Evolutionary conservation across 2,329 filamentous ascomycete genomes (phyloP).

Genomic region (Ascochyta viciae-villosae): DNA sequence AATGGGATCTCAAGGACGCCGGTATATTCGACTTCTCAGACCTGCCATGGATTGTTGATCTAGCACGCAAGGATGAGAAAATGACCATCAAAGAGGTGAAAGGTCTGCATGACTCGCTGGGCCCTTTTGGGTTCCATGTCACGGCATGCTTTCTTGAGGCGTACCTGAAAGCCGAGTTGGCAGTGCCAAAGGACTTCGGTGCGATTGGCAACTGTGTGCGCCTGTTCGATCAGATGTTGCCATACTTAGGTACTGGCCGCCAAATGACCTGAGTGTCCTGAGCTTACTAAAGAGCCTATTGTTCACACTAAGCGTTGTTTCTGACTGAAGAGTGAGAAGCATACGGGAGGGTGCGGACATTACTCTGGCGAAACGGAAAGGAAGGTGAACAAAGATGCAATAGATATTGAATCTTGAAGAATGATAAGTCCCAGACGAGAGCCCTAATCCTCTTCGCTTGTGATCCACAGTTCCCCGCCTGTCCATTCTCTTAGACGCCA

Average conservation of each 20-base stretch:
- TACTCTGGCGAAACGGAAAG: background rate
- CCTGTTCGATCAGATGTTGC: constrained; percentile 17
- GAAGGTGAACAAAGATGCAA: background rate
- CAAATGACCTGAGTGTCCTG: background rate
- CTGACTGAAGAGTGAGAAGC: no score
- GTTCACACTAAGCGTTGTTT: background rate
- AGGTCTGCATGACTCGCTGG: constrained; percentile 11
- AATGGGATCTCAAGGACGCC: constrained; percentile 31
- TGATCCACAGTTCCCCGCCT: background rate
- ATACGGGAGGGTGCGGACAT: background rate
- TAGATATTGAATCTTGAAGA: background rate
- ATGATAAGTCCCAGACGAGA: no score
- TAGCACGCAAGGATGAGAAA: constrained; percentile 18
- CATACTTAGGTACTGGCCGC: background rate
- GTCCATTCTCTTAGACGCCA: background rate
- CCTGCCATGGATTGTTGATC: constrained; percentile 27
- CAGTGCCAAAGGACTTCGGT: background rate
- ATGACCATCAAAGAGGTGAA: constrained; percentile 1
- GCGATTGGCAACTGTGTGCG: constrained; percentile 20
- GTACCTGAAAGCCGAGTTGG: constrained; percentile 19
- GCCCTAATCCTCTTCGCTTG: background rate
- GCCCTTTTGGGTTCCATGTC: constrained; percentile 17
- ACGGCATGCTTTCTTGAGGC: constrained; percentile 28
- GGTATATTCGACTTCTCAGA: constrained; percentile 35
- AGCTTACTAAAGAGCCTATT: background rate